Evolutionary conservation across 106 monocot species (phyloP), one percentile per base, ranked within the genome.

Genomic region (Agapanthus africanus): DNA sequence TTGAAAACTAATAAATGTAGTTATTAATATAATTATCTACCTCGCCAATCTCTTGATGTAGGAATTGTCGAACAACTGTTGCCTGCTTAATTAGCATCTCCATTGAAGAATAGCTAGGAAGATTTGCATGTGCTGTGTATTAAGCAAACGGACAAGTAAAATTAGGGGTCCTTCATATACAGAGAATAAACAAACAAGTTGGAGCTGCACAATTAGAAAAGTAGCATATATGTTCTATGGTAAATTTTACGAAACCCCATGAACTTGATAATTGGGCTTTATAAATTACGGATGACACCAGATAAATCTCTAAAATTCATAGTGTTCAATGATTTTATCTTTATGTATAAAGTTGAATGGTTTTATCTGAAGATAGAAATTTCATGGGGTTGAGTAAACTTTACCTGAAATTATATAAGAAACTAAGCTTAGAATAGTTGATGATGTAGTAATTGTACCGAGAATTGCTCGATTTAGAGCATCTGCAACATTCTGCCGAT

Each of bases 71-170:
- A 47, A 84, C 86, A 68, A 97, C 86, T 66, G 84, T 84, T 60
- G 74, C 63, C 76, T 97, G 97, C 66, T 89, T 91, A 61, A 91
- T 78, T 75, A 97, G 44, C 66, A 78, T 89, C 70, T 92, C 97
- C 89, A 97, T 79, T 62, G 85, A 78, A 65, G 97, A 92, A 83
- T 89, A 80, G 32, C 80, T 40, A 68, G 97, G 92, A 51, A 86
- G 86, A 71, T 89, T 97, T 27, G 82, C 72, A 76, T 81, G 82
- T 41, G 82, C 97, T 97, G 83, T n/a, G 36, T 23, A 71, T 59
- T 63, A 64, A 69, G 19, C 54, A 82, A 33, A 25, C 71, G 26
- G 61, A 44, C 11, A 78, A 37, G 56, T 19, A 65, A 27, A 21
- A 21, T 32, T 64, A 72, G 66, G 64, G 19, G 44, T 19, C 4